These are phyloP conservation scores for Pythium phragmiticola DNA, from an alignment of 352 stramenopile species.

Conservation along the genomic window DNA sequence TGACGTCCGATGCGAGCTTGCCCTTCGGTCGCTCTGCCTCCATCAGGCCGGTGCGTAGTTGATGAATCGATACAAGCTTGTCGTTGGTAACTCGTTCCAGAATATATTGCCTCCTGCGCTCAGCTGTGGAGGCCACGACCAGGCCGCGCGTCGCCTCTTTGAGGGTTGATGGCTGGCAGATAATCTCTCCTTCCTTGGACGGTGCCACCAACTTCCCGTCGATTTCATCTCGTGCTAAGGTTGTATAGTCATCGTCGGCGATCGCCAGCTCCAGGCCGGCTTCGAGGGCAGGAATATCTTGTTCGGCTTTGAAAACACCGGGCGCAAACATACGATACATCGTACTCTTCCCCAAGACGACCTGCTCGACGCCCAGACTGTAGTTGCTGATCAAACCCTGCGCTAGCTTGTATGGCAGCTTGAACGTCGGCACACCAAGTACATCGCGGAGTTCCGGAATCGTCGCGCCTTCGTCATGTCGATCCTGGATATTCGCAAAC, in stretches of 20 bases:
- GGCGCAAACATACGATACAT: conserved; percentile 85
- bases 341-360: conserved; percentile 75
- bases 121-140: conserved; percentile 52
- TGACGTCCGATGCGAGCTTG: conserved; percentile 24
- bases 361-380: conserved; percentile 71
- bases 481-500: conserved; percentile 55
- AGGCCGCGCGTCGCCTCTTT: conserved; percentile 49
- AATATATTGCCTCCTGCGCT: conserved; percentile 55
- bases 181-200: conserved; percentile 1
- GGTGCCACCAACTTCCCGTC: background rate
- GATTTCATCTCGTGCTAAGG: background rate
- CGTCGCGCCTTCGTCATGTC: conserved; percentile 49
- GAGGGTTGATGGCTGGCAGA: conserved; percentile 55
- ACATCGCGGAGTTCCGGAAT: conserved; percentile 80
- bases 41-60: conserved; percentile 54
- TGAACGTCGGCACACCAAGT: conserved; percentile 79
- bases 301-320: conserved; percentile 16
- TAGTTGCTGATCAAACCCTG: conserved; percentile 82
- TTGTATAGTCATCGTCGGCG: background rate
- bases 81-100: conserved; percentile 51
- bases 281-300: conserved; percentile 8
- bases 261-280: conserved; percentile 10
- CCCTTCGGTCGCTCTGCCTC: conserved; percentile 40
- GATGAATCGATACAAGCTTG: conserved; percentile 71
- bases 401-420: conserved; percentile 77